Base-by-base conservation (phyloP, 352 stramenopile species). In the Phytophthora hibernalis region DNA sequence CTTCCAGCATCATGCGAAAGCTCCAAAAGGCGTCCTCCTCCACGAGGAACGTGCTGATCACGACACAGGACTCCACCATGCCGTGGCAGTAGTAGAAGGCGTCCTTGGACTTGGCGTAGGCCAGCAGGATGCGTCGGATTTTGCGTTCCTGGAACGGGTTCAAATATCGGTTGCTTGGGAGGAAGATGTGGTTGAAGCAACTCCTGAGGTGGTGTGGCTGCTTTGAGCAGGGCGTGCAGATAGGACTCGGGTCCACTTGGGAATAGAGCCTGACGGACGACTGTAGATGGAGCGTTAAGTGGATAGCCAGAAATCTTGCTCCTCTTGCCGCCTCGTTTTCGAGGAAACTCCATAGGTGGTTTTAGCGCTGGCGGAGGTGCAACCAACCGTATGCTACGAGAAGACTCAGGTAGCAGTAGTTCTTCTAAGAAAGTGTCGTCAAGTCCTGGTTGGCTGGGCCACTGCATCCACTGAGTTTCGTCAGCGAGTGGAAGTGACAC, bases 111-210 rank as follows among this genome's bases (percentile, higher is more conserved):
- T 92, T 92, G 66, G 82, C 76, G 68, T 90, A 93, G 6, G 85
- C 85, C 26, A 92, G 56, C 43, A 93, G 37, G 50, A 93, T 91
- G 54, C 83, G 82, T 61, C 90, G 82, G 68, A 92, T 92, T 69
- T 93, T 93, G 78, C 82, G 82, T 54, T 93, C 85, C 65, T 93
- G 83, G 70, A 93, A 91, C 35, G 82, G 85, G 47, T 91, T 92
- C 35, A 93, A 53, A 55, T 93, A 70, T 54, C 6, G 54, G 70
- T 20, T 74, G 53, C 31, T 63, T 69, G 10, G n/a, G 65, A 30
- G 54, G 61, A 35, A 70, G 15, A 20, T 64, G 50, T 3, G 65
- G 53, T 38, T 69, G 65, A 45, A 73, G 59, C 48, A 73, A 35
- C 31, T 47, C 61, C 26, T 68, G 65, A 15, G 47, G 40, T 52